Evolutionary conservation across 306 rosid genomes (phyloP).

Genomic region (Erythrophleum fordii): DNA sequence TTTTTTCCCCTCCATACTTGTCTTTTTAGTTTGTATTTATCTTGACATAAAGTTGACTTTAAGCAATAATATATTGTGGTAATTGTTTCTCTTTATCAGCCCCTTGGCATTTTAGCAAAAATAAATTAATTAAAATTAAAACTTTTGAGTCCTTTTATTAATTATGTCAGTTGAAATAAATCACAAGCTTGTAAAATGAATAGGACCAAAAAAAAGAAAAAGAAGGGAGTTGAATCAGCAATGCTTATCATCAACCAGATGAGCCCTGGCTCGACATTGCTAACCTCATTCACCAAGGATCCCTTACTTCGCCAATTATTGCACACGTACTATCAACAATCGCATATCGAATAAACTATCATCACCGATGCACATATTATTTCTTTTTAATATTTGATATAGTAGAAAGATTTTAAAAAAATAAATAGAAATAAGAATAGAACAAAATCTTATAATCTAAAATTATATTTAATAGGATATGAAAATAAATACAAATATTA

Average conservation of each 20-base stretch:
- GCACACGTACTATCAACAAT: conserved; percentile 20
- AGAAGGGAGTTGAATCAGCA: neutral
- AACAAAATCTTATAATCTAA: too few relatives aligned
- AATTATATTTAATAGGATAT: too few relatives aligned
- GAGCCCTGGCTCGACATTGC: conserved; percentile 24
- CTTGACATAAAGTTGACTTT: neutral
- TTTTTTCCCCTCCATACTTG: neutral
- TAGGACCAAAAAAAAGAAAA: neutral
- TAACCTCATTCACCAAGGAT: conserved; percentile 21
- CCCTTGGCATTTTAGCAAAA: neutral
- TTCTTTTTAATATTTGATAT: neutral
- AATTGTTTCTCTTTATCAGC: neutral
- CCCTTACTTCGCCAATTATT: conserved; percentile 42
- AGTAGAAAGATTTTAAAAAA: too few relatives aligned
- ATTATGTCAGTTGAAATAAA: neutral
- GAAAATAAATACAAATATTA: too few relatives aligned
- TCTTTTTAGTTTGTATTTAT: neutral
- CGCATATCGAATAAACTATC: conserved; percentile 24
- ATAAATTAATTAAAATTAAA: neutral
- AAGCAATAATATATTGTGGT: neutral
- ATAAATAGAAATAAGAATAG: too few relatives aligned
- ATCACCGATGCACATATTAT: neutral
- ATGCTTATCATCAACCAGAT: conserved; percentile 31
- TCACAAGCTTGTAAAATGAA: neutral
- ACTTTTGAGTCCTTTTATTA: neutral